Base-by-base conservation (phyloP, 257 asterid species). In the Cynanchum wilfordii region DNA sequence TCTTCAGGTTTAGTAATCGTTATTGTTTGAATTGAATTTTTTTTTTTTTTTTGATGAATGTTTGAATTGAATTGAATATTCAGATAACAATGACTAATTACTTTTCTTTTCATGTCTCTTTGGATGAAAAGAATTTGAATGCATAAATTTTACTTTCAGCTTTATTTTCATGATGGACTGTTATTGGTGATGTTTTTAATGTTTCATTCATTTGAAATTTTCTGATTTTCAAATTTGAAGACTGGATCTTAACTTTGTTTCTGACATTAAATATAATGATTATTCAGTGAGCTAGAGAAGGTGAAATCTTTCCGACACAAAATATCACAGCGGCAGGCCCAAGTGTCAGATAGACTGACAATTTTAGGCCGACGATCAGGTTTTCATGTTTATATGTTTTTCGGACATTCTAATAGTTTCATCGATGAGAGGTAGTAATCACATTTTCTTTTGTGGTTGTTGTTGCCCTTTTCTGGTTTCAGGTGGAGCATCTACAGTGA, bases 301-400 rank as follows among this genome's bases (percentile, higher is more conserved):
- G 99, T 89, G 87, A 90, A 89, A 84, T 87, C 93, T 68, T 82
- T 87, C 75, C 94, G 96, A 66, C 85, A 82, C 72, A 92, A 89
- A 84, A 88, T 95, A 81, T 82, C 89, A 67, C 81, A 86, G 56
- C 92, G 99, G 98, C 96, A 90, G 86, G 79, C 81, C 62, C 96
- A 92, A 82, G 92, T 95, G 66, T 85, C 96, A 25, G 98, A 89
- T 68, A 89, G 99, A 74, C 78, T 95, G 69, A 91, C 83, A 80
- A 79, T 89, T 66, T 80, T 95, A 82, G 58, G 87, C 74, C 81
- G 79, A 73, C 84, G 98, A 79, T 69, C 92, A 95, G 99, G 99
- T 92, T 74, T 69, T 60, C 20, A 49, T 27, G 16, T 68, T 30
- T 17, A 66, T 22, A 25, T 38, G 45, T 76, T 27, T 62, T 50